Evolutionary conservation across 352 stramenopile genomes (phyloP).

Genomic region (Pilasporangium apinafurcum): DNA sequence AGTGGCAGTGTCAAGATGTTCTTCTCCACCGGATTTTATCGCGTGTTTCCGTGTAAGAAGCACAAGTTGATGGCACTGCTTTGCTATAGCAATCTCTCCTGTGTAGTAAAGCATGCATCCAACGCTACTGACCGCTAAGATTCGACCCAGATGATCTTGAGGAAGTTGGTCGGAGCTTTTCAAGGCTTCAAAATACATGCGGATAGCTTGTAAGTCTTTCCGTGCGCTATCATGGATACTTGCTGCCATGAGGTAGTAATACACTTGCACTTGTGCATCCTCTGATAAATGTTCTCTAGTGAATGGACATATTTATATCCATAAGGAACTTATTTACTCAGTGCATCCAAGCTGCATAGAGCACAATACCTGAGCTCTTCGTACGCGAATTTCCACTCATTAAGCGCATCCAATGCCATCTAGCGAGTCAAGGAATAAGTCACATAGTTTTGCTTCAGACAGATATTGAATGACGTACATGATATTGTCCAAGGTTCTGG

Average conservation of each 20-base stretch:
- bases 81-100: constrained; percentile 36
- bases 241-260: constrained; percentile 39
- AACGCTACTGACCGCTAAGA: constrained; percentile 41
- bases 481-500: constrained; percentile 56
- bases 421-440: constrained; percentile 8
- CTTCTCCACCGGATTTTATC: constrained; percentile 14
- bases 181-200: constrained; percentile 46
- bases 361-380: constrained; percentile 17
- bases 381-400: constrained; percentile 33
- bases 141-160: constrained; percentile 18
- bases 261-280: constrained; percentile 36
- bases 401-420: constrained; percentile 51
- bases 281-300: constrained; percentile 4
- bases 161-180: constrained; percentile 27
- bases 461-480: constrained; percentile 22
- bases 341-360: too few species aligned
- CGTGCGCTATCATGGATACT: constrained; percentile 51
- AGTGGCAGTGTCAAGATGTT: constrained; percentile 55
- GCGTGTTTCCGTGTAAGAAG: constrained; percentile 26
- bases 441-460: not conserved
- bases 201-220: constrained; percentile 37
- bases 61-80: constrained; percentile 48
- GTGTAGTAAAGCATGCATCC: constrained; percentile 54
- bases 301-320: not conserved
- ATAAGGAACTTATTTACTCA: not conserved